Conservation (phyloP, 345 rosid genomes). For the Aegle marmelos region DNA sequence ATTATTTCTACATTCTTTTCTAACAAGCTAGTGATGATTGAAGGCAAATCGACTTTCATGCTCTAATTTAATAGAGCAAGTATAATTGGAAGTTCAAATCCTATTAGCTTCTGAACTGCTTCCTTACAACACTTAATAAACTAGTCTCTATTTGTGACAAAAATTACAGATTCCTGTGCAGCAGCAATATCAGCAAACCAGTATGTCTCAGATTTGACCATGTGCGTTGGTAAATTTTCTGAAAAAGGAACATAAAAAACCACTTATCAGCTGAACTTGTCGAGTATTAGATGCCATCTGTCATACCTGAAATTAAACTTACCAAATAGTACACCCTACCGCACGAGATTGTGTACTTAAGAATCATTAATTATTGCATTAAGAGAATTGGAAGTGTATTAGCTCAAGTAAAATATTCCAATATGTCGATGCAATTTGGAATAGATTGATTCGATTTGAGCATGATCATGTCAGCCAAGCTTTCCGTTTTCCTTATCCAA, state of each 20-base stretch:
- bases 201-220: neutral
- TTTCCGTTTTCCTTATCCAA: neutral
- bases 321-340: neutral
- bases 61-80: neutral
- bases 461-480: conserved; percentile 2
- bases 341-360: neutral
- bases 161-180: neutral
- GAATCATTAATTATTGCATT: neutral
- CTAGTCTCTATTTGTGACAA: neutral
- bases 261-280: neutral
- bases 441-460: conserved; percentile 4
- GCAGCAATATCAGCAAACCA: neutral
- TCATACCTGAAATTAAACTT: neutral
- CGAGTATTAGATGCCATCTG: neutral
- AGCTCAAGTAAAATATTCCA: neutral
- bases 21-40: no score
- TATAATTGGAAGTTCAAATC: neutral
- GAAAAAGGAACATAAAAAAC: neutral
- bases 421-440: neutral
- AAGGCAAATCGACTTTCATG: neutral
- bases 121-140: neutral
- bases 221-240: conserved; percentile 4
- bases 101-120: neutral
- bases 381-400: conserved; percentile 2
- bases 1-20: no score